A percentile compares a stretch with the other conserved stretches of the same genome.
These are phyloP conservation scores for Leccinum rimulosum DNA, from an alignment of 768 basidiomycete genomes.

Conservation along the genomic window DNA sequence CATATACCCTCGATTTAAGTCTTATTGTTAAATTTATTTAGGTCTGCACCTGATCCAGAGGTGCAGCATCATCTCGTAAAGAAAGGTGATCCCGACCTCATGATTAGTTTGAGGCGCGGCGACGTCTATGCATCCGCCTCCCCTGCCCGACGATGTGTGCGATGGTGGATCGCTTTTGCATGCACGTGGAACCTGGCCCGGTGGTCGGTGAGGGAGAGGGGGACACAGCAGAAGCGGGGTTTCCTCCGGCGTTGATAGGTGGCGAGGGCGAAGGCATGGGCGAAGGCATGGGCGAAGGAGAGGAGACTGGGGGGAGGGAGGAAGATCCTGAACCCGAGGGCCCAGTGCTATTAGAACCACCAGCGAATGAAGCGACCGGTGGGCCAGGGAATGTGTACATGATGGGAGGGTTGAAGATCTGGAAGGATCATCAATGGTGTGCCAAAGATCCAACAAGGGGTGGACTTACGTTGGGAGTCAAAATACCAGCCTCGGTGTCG, in stretches of 20 bases:
- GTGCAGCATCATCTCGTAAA: background rate
- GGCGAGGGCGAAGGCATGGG: background rate
- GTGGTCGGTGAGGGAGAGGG: background rate
- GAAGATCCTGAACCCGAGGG: conserved; percentile 7
- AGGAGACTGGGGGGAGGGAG: background rate
- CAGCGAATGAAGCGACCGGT: conserved; percentile 39
- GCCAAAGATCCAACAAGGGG: background rate
- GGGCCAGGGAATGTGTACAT: conserved; percentile 55
- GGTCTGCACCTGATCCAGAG: conserved; percentile 11
- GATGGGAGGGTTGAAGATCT: conserved; percentile 29
- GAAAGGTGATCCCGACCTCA: background rate
- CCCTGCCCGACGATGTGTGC: background rate
- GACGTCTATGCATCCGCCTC: conserved; percentile 20
- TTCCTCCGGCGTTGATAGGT: conserved; percentile 1
- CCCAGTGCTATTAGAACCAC: conserved; percentile 6
- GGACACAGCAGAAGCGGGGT: background rate
- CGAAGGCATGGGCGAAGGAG: background rate
- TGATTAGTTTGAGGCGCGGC: conserved; percentile 11
- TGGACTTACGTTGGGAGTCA: conserved; percentile 41
- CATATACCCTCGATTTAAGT: background rate
- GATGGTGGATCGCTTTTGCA: conserved; percentile 10
- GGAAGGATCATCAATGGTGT: background rate
- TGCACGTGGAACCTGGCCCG: conserved; percentile 11
- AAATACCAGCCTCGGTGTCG: conserved; percentile 67
- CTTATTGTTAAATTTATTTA: background rate